These are phyloP conservation scores for Guillardia theta DNA, from an alignment of 78 protist genomes.

Conservation along the genomic window DNA sequence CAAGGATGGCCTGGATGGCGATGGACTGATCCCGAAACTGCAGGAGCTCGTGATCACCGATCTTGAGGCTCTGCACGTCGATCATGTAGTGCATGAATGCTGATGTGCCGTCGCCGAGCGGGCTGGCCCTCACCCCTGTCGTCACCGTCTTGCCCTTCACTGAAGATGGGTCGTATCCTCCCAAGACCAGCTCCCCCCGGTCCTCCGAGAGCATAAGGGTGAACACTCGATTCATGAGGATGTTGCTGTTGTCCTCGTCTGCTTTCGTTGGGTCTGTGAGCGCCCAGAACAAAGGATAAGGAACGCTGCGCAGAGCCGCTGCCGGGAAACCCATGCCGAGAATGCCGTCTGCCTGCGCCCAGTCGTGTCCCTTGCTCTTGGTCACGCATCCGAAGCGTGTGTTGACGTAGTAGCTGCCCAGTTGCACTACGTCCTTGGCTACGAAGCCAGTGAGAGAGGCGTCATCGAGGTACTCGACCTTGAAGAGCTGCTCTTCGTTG, in stretches of 20 bases:
- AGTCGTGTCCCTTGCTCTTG: neutral
- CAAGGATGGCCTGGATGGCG: conserved; percentile 17
- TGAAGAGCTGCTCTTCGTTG: conserved; percentile 38
- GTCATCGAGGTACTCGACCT: conserved; percentile 33
- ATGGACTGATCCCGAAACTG: neutral
- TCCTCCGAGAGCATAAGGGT: conserved; percentile 11
- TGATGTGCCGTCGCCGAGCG: neutral
- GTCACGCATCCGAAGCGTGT: conserved; percentile 30
- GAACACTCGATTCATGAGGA: neutral
- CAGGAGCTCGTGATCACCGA: neutral
- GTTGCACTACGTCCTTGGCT: conserved; percentile 23
- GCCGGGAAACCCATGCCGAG: conserved; percentile 42
- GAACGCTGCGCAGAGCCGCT: conserved; percentile 2
- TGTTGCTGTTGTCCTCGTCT: neutral
- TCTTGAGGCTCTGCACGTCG: conserved; percentile 4
- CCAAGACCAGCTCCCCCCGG: conserved; percentile 9
- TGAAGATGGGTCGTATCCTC: neutral
- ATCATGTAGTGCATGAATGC: conserved; percentile 40
- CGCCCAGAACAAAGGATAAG: conserved; percentile 30
- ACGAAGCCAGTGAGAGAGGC: neutral
- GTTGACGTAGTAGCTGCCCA: conserved; percentile 14
- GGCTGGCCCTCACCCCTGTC: neutral
- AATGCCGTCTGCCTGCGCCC: conserved; percentile 25
- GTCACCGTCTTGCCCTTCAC: neutral
- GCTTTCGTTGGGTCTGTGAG: neutral